A percentile compares a stretch with the other conserved stretches of the same genome.
Evolutionary conservation across 371 early-diverging fungal species (phyloP).

Genomic region (Mortierella sp.): DNA sequence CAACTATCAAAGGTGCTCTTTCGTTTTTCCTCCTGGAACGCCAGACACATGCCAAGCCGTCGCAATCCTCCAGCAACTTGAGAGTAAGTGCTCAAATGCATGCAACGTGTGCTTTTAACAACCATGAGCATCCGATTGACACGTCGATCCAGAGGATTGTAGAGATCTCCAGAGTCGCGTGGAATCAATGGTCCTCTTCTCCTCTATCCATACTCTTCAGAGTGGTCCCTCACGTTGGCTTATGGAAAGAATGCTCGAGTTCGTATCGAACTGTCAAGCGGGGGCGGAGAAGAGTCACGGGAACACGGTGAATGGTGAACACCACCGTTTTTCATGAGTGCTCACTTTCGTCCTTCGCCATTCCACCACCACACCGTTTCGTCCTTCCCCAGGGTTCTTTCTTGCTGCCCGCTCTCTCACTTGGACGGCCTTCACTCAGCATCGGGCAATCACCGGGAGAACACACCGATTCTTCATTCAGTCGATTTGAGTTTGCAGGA

Average conservation of each 20-base stretch:
- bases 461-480: too few species aligned
- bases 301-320: too few species aligned
- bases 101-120: background rate
- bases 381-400: too few species aligned
- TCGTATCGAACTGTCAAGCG: background rate
- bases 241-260: background rate
- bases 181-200: slow-evolving; percentile 1
- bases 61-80: background rate
- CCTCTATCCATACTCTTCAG: background rate
- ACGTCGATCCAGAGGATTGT: background rate
- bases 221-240: background rate
- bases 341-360: too few species aligned
- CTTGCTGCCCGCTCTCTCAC: too few species aligned
- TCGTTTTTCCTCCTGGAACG: too few species aligned
- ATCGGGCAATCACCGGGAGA: too few species aligned
- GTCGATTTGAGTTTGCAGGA: background rate
- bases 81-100: background rate
- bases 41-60: background rate
- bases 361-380: too few species aligned
- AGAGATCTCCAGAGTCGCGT: background rate
- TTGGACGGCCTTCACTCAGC: too few species aligned
- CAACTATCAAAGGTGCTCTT: background rate
- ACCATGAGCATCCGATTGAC: background rate
- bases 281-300: background rate
- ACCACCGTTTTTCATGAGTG: too few species aligned